Evolutionary conservation across 2,329 filamentous ascomycete species (phyloP).

Genomic region (Aureobasidium sp.): DNA sequence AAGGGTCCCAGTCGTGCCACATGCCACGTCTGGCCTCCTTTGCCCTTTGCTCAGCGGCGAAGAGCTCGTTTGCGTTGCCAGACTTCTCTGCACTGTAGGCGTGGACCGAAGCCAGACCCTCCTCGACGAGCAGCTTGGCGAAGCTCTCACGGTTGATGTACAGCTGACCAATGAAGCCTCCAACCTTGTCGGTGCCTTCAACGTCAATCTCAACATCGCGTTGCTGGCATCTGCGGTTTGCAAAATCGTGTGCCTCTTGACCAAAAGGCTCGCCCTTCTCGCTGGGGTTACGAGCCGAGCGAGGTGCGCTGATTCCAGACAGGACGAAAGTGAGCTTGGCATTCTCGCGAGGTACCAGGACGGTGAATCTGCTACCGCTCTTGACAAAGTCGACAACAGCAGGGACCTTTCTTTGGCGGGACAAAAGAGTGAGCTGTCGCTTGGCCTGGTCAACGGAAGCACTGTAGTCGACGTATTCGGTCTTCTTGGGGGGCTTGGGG

Average conservation of each 20-base stretch:
- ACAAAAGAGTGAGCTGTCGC: slow-evolving; percentile 77
- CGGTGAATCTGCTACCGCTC: slow-evolving; percentile 86
- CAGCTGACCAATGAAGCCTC: slow-evolving; percentile 91
- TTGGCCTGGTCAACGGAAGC: slow-evolving; percentile 93
- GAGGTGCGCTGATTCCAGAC: slow-evolving; percentile 82
- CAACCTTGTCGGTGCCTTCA: slow-evolving; percentile 89
- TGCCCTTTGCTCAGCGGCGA: slow-evolving; percentile 77
- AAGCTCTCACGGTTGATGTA: slow-evolving; percentile 95
- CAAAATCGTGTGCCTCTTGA: slow-evolving; percentile 87
- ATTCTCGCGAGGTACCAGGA: slow-evolving; percentile 84
- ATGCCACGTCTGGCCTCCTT: slow-evolving; percentile 82
- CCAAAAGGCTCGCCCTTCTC: slow-evolving; percentile 89
- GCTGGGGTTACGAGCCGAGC: slow-evolving; percentile 69
- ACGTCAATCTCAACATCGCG: slow-evolving; percentile 94
- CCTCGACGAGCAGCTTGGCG: slow-evolving; percentile 84
- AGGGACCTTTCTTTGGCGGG: slow-evolving; percentile 84
- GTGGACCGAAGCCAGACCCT: slow-evolving; percentile 86
- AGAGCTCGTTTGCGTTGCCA: slow-evolving; percentile 77
- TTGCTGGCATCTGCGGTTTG: slow-evolving; percentile 80
- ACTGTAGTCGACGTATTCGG: slow-evolving; percentile 80
- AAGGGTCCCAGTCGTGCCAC: slow-evolving; percentile 93
- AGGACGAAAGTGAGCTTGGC: slow-evolving; percentile 93
- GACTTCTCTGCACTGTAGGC: slow-evolving; percentile 93
- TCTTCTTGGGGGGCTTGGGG: slow-evolving; percentile 73
- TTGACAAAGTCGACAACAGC: slow-evolving; percentile 96